phyloP scores from a whole-genome alignment of 768 basidiomycete genomes.

The Thelephora aurantiotincta region DNA sequence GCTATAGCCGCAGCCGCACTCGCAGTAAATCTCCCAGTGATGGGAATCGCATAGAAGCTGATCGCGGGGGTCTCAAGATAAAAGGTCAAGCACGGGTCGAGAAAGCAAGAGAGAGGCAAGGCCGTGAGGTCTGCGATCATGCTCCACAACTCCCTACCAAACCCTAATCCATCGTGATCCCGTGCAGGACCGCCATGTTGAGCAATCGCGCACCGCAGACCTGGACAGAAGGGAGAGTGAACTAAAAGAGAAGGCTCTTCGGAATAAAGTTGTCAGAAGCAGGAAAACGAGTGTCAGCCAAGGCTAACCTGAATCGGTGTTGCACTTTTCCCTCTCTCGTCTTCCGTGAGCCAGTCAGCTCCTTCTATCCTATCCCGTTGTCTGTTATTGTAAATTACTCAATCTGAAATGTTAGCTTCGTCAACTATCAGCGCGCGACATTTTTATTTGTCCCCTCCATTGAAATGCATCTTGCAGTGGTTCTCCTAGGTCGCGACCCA shows the following conservation, averaged over 20 bases:
- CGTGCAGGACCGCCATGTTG: neutral
- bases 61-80: slow-evolving; percentile 49
- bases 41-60: slow-evolving; percentile 7
- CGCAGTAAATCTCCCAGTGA: slow-evolving; percentile 24
- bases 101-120: slow-evolving; percentile 38
- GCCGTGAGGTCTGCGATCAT: neutral
- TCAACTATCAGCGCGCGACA: too few species aligned
- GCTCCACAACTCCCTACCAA: neutral
- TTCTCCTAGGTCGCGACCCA: too few species aligned
- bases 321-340: too few species aligned
- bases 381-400: too few species aligned
- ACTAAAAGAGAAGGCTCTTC: slow-evolving; percentile 64
- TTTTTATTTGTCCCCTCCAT: too few species aligned
- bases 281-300: slow-evolving; percentile 29
- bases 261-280: slow-evolving; percentile 71
- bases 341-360: too few species aligned
- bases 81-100: slow-evolving; percentile 54
- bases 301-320: neutral
- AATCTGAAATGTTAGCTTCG: too few species aligned
- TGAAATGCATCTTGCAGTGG: too few species aligned
- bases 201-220: slow-evolving; percentile 18
- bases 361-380: too few species aligned
- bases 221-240: slow-evolving; percentile 64
- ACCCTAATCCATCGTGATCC: neutral
- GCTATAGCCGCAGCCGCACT: slow-evolving; percentile 15